Evolutionary conservation across 1,139 yeast genomes (phyloP), one percentile per base, ranked within the genome.

Genomic region (Candida tetrigidarum): DNA sequence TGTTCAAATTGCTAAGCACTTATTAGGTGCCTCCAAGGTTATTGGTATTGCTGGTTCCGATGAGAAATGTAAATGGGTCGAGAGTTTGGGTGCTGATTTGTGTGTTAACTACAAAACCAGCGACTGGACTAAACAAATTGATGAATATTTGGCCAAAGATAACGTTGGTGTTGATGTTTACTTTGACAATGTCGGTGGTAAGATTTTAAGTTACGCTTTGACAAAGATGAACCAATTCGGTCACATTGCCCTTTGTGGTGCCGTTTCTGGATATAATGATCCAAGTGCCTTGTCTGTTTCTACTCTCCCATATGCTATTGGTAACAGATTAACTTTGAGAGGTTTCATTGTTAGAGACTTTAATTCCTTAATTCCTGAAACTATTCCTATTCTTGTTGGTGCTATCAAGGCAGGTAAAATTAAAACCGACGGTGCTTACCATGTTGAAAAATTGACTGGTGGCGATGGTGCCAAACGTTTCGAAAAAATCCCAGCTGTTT

Each of bases 161-260:
- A 72, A 66, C 10, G 70, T 67, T 33, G 50, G 45, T 37, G 71
- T 74, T 41, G 83, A 81, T 52, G 67, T 68, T 27, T 80, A 72
- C 58, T 76, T 70, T 49, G 87, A 81, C 57, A 80, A 80, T 49
- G 89, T 84, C 40, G 90, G 90, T 42, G 90, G 90, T 19, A 71
- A 73, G 41, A 71, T 80, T 25, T 70, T 84, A 54, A 81, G 78
- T 51, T 61, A 67, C 23, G 74, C 78, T 46, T 60, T 81, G 47
- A 52, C 60, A 4, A 63, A 69, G 44, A 54, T 76, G 52, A 76
- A 71, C 49, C 55, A 54, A n/a, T 60, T 56, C 41, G 84, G 82
- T 38, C 65, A 61, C 12, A 65, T 84, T 41, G 59, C 81, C 48
- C 83, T 82, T 23, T 81, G 87, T 66, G 90, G 89, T 45, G 74